Conservation (phyloP, 169 alveolate species). For the Plasmodium relictum region DNA sequence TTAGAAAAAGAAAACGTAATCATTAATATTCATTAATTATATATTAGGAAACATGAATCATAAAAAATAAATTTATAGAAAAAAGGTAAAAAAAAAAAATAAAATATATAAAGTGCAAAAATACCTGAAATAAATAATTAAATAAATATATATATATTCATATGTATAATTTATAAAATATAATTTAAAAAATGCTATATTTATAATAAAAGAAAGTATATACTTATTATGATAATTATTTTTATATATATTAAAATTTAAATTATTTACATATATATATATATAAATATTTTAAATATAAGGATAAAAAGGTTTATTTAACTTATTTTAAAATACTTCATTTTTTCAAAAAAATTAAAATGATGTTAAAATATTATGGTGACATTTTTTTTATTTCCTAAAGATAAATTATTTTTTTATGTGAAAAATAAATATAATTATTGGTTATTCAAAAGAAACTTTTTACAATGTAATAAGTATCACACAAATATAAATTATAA, state of each 20-base stretch:
- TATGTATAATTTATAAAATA: not conserved
- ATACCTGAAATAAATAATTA: not conserved
- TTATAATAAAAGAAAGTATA: too few species aligned
- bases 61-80: not conserved
- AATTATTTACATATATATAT: too few species aligned
- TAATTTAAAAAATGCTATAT: too few species aligned
- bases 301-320: too few species aligned
- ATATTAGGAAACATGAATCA: too few species aligned
- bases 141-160: not conserved
- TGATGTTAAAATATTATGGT: not conserved
- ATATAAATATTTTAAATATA: too few species aligned
- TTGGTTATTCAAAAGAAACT: conserved; percentile 3
- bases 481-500: conserved; percentile 2
- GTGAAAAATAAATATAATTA: conserved; percentile 10
- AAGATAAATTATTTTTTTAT: conserved; percentile 7
- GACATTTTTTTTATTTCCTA: not conserved
- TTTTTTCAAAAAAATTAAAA: too few species aligned
- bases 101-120: not conserved
- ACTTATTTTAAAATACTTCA: too few species aligned
- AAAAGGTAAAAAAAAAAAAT: not conserved
- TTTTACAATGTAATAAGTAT: conserved; percentile 1
- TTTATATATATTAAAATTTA: too few species aligned
- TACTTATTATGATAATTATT: not conserved
- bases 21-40: too few species aligned
- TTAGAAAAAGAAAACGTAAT: too few species aligned